Base-by-base conservation (phyloP, 768 basidiomycete genomes). In the Auricularia sp. region DNA sequence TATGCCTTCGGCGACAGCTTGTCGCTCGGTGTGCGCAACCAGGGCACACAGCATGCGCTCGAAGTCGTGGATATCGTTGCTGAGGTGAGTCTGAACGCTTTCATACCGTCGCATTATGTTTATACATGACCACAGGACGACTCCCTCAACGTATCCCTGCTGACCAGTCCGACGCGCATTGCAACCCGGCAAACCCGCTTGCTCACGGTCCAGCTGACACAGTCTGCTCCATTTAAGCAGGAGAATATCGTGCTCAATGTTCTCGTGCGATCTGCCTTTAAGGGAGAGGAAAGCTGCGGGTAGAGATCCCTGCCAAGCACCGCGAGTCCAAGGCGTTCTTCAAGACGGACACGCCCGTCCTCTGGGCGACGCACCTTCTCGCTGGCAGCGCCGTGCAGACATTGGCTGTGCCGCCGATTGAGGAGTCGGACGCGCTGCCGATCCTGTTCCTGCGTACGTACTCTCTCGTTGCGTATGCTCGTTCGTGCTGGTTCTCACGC, bases 1-100 rank as follows among this genome's bases (percentile, higher is more conserved):
- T 83, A 80, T 69, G 81, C 89, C 0, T 89, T 93, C 70, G 93
- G 93, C 2, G 73, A 84, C 34, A 84, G 83, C 5, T 61, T 90
- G 2, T 90, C 90, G 2, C 67, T 94, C 2, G 87, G 82, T 1
- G 64, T 91, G 14, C 47, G 47, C 47, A 51, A 51, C 21, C 11
- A 8, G 6, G 47, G 18, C 16, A 6, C 47, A 18, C 18, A 16
- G 47, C 11, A 16, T 6, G 21, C 47, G 21, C 5, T 16, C 6
- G 47, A 51, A 4, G 47, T 51, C 6, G 18, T 51, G 11, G 1
- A 6, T 18, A 18, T 51, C 21, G 6, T 8, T 18, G 47, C 21
- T 18, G 47, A 16, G 47, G 47, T 42, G 21, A 8, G 47, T 18
- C 47, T 16, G 18, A 10, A 21, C 23, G 21, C 18, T 18, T 1